Percentiles rank a stretch among this genome's conserved stretches.
Conservation (phyloP, 805 yeast genomes). For the Saturnispora zaruensis region DNA sequence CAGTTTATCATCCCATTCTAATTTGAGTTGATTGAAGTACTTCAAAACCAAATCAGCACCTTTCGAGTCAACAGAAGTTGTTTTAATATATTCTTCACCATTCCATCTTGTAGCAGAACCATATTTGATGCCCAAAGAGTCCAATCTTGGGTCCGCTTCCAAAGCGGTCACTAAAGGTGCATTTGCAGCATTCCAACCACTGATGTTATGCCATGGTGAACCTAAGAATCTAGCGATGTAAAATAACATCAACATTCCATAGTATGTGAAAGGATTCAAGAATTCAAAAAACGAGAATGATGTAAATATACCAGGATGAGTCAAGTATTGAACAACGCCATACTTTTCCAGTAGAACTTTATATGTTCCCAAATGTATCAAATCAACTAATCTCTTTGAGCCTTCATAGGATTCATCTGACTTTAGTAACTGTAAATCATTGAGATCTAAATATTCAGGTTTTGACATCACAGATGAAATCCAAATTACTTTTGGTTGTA, state of each 20-base stretch:
- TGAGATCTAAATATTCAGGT: constrained; percentile 60
- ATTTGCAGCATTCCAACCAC: constrained; percentile 84
- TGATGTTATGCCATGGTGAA: constrained; percentile 80
- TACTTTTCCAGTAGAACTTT: constrained; percentile 35
- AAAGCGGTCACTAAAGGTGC: constrained; percentile 68
- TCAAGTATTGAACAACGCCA: constrained; percentile 64
- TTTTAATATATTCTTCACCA: constrained; percentile 59
- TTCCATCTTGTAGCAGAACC: constrained; percentile 64
- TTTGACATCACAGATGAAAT: constrained; percentile 76
- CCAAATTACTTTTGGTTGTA: constrained; percentile 67
- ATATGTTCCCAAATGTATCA: constrained; percentile 69
- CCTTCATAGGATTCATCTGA: constrained; percentile 78
- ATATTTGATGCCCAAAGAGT: constrained; percentile 42
- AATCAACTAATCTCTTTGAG: constrained; percentile 78
- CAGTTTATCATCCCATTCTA: constrained; percentile 68
- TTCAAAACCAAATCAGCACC: constrained; percentile 61
- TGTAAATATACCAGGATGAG: constrained; percentile 92
- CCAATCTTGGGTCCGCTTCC: constrained; percentile 38
- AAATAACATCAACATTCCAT: constrained; percentile 80
- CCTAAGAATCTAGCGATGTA: constrained; percentile 77
- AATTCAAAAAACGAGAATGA: constrained; percentile 71
- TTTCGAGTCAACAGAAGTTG: constrained; percentile 47
- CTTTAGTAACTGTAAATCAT: constrained; percentile 65
- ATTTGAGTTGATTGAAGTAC: constrained; percentile 47
- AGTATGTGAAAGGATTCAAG: constrained; percentile 68